Evolutionary conservation across 441 rosid species (phyloP).

Genomic region (Jatropha multifida): DNA sequence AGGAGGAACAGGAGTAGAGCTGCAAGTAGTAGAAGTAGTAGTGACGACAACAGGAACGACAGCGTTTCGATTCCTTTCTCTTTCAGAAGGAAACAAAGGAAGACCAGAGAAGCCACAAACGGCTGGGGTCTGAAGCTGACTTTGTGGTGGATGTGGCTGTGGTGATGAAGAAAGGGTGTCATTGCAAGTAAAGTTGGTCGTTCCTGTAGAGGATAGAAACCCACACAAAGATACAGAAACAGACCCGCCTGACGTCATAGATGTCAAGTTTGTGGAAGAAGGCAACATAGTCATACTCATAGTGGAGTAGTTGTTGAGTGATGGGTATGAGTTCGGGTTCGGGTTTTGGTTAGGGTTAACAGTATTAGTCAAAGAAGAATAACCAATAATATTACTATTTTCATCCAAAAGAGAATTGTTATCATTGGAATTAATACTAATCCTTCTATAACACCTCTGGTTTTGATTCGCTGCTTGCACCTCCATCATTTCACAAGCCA

Average conservation of each 20-base stretch:
- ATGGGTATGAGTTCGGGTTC: conserved; percentile 32
- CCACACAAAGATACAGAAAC: conserved; percentile 28
- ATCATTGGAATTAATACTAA: background rate
- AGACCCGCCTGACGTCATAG: conserved; percentile 50
- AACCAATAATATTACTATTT: background rate
- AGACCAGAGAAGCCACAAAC: conserved; percentile 95
- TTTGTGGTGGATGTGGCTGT: background rate
- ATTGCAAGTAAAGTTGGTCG: conserved; percentile 31
- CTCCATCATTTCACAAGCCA: conserved; percentile 78
- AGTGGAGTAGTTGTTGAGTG: conserved; percentile 68
- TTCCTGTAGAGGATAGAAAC: conserved; percentile 35
- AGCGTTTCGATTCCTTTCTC: conserved; percentile 25
- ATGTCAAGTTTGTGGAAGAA: conserved; percentile 44
- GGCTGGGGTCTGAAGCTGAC: conserved; percentile 46
- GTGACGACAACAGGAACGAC: background rate
- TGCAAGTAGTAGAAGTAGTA: background rate
- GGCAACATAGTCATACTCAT: conserved; percentile 27
- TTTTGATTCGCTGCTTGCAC: conserved; percentile 28
- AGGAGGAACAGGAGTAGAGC: background rate
- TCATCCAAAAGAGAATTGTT: background rate
- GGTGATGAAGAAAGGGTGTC: conserved; percentile 24
- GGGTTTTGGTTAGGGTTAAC: conserved; percentile 14
- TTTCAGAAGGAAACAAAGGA: conserved; percentile 82
- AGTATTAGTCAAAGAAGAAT: conserved; percentile 11
- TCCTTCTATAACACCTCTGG: conserved; percentile 51